These are phyloP conservation scores for Ulota crispa DNA, from an alignment of 225 moss, liverwort and hornwort species.

Conservation along the genomic window DNA sequence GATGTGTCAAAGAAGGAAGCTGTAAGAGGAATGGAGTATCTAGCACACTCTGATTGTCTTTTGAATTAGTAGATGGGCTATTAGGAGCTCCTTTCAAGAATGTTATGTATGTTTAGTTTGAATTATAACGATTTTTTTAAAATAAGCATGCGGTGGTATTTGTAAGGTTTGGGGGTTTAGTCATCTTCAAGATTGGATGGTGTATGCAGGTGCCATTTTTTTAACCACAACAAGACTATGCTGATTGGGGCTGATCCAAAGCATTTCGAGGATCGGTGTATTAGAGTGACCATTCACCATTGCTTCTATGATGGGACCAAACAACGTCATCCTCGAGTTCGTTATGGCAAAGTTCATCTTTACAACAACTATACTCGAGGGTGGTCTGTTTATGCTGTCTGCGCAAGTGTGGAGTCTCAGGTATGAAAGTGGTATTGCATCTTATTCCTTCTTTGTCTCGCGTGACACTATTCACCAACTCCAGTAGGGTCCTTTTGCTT, in stretches of 20 bases:
- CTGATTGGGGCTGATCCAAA: slow-evolving; percentile 80
- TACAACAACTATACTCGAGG: slow-evolving; percentile 89
- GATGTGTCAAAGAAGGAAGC: not conserved
- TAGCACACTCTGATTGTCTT: not conserved
- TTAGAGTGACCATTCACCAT: slow-evolving; percentile 81
- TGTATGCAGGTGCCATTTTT: slow-evolving; percentile 63
- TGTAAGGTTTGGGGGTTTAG: not conserved
- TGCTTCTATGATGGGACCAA: slow-evolving; percentile 73
- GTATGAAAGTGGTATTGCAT: slow-evolving; percentile 24
- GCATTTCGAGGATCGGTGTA: slow-evolving; percentile 67
- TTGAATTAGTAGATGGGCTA: not conserved
- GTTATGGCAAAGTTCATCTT: slow-evolving; percentile 80
- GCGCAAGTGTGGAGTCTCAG: slow-evolving; percentile 88
- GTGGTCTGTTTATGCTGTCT: slow-evolving; percentile 76
- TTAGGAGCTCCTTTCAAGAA: no score
- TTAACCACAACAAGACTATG: slow-evolving; percentile 85
- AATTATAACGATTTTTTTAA: not conserved
- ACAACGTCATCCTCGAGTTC: slow-evolving; percentile 78
- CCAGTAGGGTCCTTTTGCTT: no score
- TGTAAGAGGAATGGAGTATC: not conserved
- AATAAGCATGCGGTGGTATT: not conserved
- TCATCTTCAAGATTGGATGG: not conserved
- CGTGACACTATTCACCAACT: no score
- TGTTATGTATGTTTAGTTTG: not conserved
- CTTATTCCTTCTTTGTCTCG: not conserved